Base-by-base conservation (phyloP, 768 basidiomycete genomes). In the Pisolithus tinctorius region DNA sequence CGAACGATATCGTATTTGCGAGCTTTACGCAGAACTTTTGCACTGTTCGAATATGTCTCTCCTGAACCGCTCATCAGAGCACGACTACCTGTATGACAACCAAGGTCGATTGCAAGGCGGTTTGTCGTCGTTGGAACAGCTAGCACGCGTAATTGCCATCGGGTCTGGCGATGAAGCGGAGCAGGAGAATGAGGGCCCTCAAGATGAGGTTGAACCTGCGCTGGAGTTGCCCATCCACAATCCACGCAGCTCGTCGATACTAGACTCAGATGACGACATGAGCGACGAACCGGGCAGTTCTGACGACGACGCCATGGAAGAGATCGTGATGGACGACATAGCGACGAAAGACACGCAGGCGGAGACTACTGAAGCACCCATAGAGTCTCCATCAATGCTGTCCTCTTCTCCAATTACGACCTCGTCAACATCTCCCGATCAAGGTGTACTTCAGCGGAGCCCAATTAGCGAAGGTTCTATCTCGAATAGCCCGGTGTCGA, bases 1-100 rank as follows among this genome's bases (percentile, higher is more conserved):
- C 52, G 96, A 98, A 66, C 85, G 96, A 14, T 96, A 92, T 68
- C 83, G 95, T 9, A 93, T 98, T 60, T 90, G 93, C 69, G 96
- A 99, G 68, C 76, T 99, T 11, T 93, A 95, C 60, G 96, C 95
- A 17, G 96, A 99, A 64, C 81, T 99, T 5, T 72, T 98, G 25
- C 96, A 99, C 63, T 96, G 93, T 65, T 98, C 96, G 16, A 98
- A 96, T 62, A 98, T 99, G 95, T 84, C 89, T 5, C 79, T 98
- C 23, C 75, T 98, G 26, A 98, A 98, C 64, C 89, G 96, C 9
- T 69, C 80, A 1, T 63, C 79, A 0, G 83, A 86, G 44, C 83
- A 77, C 50, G 78, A 81, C 43, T 75, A 80, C 23, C 71, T 83
- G n/a, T 93, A 92, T 66, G 90, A 91, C 61, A 71, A 74, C 1